Evolutionary conservation across 2,329 filamentous ascomycete genomes (phyloP).

Genomic region (Ophiostoma ulmi): DNA sequence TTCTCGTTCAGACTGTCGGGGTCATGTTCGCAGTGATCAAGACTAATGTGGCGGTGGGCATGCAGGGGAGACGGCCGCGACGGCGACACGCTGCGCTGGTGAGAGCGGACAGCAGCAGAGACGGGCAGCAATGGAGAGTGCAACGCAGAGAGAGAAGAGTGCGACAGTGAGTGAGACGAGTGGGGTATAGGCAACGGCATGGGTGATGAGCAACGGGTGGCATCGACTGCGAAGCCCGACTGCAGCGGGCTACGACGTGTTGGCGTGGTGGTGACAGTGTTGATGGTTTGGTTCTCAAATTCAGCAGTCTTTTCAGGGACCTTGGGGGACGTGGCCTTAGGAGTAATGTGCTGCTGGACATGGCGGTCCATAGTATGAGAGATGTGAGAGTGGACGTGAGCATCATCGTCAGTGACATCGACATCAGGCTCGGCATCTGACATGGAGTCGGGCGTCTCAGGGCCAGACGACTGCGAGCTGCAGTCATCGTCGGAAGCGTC

Average conservation of each 20-base stretch:
- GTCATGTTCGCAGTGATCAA: not conserved
- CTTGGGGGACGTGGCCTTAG: not conserved
- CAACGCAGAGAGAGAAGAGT: not conserved
- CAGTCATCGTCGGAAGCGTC: slow-evolving; percentile 36
- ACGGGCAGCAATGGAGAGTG: not conserved
- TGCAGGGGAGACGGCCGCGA: slow-evolving; percentile 31
- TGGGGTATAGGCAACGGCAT: not conserved
- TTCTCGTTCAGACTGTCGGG: not conserved
- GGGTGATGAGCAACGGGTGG: slow-evolving; percentile 11
- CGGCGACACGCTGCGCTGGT: slow-evolving; percentile 32
- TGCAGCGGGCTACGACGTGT: slow-evolving; percentile 20
- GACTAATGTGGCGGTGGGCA: not conserved
- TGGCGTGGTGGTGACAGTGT: not conserved
- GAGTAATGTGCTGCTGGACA: not conserved
- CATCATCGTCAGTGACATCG: slow-evolving; percentile 9
- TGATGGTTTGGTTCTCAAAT: not conserved
- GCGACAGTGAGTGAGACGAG: not conserved
- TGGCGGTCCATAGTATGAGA: slow-evolving; percentile 10
- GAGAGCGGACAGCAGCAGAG: slow-evolving; percentile 25
- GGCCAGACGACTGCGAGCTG: slow-evolving; percentile 43
- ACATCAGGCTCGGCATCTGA: slow-evolving; percentile 35
- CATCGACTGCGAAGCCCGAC: slow-evolving; percentile 19
- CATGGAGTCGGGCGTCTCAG: slow-evolving; percentile 42
- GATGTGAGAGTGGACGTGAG: not conserved
- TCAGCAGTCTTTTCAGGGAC: slow-evolving; percentile 8